A percentile compares a stretch with the other conserved stretches of the same genome.
phyloP scores from a whole-genome alignment of 192 early-diverging fungal genomes.

The Mortierella hygrophila region DNA sequence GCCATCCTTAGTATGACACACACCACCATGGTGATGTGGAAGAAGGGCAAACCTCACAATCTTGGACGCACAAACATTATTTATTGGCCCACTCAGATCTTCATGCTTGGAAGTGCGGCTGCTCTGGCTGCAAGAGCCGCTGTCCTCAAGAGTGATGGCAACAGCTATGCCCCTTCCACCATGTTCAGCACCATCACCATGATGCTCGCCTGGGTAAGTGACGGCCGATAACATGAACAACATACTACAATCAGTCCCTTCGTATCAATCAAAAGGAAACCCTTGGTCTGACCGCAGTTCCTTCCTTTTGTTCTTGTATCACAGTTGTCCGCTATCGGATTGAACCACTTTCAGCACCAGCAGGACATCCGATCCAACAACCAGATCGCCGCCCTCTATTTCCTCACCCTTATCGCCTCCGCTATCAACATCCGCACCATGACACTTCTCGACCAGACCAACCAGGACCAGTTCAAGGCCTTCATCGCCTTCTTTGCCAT shows the following conservation, averaged over 20 bases:
- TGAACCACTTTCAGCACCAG: slow-evolving; percentile 45
- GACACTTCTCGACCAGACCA: slow-evolving; percentile 21
- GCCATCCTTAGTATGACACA: slow-evolving; percentile 16
- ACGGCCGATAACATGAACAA: background rate
- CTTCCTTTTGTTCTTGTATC: background rate
- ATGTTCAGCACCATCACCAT: slow-evolving; percentile 45
- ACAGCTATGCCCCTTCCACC: slow-evolving; percentile 30
- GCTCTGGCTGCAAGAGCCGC: slow-evolving; percentile 32
- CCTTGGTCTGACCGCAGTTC: background rate
- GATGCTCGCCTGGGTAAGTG: slow-evolving; percentile 42
- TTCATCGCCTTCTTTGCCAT: slow-evolving; percentile 48
- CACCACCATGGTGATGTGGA: slow-evolving; percentile 23
- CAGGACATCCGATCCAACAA: slow-evolving; percentile 46
- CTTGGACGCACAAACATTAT: slow-evolving; percentile 46
- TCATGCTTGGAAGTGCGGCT: slow-evolving; percentile 37
- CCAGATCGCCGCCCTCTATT: slow-evolving; percentile 32
- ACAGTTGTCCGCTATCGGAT: slow-evolving; percentile 20
- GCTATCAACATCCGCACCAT: slow-evolving; percentile 55
- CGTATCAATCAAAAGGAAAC: background rate
- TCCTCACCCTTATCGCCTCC: slow-evolving; percentile 31
- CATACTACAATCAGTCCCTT: background rate
- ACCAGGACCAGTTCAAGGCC: slow-evolving; percentile 39
- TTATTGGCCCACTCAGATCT: slow-evolving; percentile 45
- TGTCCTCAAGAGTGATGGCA: slow-evolving; percentile 15
- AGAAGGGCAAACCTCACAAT: slow-evolving; percentile 33